Evolutionary conservation across 768 basidiomycete genomes (phyloP), one percentile per base, ranked within the genome.

Genomic region (Boletus patriciae): DNA sequence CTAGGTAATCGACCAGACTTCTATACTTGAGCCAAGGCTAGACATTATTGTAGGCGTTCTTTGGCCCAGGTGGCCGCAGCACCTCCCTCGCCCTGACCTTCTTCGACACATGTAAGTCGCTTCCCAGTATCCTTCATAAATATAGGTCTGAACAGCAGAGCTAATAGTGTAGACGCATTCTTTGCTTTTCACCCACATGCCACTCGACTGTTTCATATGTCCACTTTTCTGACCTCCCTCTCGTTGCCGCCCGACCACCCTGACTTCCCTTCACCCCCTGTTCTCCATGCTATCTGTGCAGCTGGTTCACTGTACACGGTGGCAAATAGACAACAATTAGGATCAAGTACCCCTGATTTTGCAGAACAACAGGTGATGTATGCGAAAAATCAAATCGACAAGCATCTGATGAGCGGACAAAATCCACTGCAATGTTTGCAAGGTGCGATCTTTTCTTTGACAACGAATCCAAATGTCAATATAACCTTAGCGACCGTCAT

Each of bases 241-340:
- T 73, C 80, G 0, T 73, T 90, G 6, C 82, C 88, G 1, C 86
- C 87, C 0, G 79, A 76, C 23, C 87, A 91, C 61, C 80, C 84
- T 5, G 83, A 85, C 54, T 95, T 92, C 64, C 93, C 93, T 9
- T 78, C 80, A 33, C 67, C 80, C 7, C 79, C 86, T 10, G 72
- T 93, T 40, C 79, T 95, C 0, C 92, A 95, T 66, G 90, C 90
- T n/a, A 89, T 95, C 48, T 92, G 91, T 70, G 92, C 90, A 2
- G 77, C 87, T 36, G 86, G 88, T 16, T 86, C 89, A 55, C 73
- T 87, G 21, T 92, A 91, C 61, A 91, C 88, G 1, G 83, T 85
- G 16, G 85, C 83, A 4, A 82, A 44, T 27, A 55, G 55, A 48
- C 62, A 58, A 21, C 54, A 60, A 16, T 37, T 52, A 16, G 55